Evolutionary conservation across 129 eudicot genomes (phyloP), one percentile per base, ranked within the genome.

Genomic region (Gnaphalium uliginosum): DNA sequence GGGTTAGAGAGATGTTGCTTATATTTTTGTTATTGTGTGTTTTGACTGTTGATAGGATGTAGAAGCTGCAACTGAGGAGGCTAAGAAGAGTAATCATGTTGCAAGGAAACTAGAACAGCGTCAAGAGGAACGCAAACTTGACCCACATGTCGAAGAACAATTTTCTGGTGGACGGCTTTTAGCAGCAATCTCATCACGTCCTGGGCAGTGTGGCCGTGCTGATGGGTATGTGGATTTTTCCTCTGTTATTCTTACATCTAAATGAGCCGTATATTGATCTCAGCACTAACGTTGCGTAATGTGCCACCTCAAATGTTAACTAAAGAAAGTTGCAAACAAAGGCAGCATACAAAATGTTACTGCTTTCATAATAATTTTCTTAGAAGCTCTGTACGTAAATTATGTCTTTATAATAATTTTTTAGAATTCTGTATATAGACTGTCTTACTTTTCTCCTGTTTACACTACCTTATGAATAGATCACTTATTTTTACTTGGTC

Each of bases 181-280:
- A 19, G 96, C 96, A 46, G 89, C 93, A 29, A 92, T 92, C 66
- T 85, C 97, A 14, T 92, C 97, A 8, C 91, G 97, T 19, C 97
- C 97, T 30, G 96, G 97, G 73, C 96, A 92, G 73, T 92, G 91
- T 61, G 96, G 96, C 64, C 96, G 96, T 43, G 89, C 89, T 62
- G 97, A 92, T 71, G 96, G 97, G 97, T 91, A 86, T 60, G 83
- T 50, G 19, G 35, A 46, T 19, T 50, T 61, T 3, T n/a, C 4
- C 3, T 6, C 23, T 2, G 0, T 9, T 29, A 17, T 17, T 3
- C 18, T 24, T 22, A 17, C 41, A 23, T 68, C 0, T 2, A 3
- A 23, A 24, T 5, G 33, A 24, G 67, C 8, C 18, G 5, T 62
- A 26, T 29, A 24, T 26, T 27, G 24, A 51, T 54, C 10, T n/a